phyloP scores from a whole-genome alignment of 2,329 filamentous ascomycete species.

The Westerdykella ornata region DNA sequence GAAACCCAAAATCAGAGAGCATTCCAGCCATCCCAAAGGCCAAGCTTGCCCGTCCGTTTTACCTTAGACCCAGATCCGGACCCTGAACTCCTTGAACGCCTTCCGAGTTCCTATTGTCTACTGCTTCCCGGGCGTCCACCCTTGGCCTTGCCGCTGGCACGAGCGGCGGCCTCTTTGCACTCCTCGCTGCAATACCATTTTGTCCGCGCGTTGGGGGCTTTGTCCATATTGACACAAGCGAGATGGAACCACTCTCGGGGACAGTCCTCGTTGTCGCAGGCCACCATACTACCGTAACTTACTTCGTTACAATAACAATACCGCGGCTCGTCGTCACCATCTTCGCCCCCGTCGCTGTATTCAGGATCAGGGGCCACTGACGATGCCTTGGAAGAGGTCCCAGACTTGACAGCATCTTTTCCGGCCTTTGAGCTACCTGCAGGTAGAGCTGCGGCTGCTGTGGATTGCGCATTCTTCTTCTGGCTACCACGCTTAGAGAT shows the following conservation, averaged over 20 bases:
- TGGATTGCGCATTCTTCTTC: constrained; percentile 22
- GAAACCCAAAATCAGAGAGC: constrained; percentile 21
- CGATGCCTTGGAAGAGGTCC: constrained; percentile 29
- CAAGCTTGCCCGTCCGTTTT: constrained; percentile 29
- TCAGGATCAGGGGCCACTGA: constrained; percentile 30
- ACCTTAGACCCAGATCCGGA: constrained; percentile 27
- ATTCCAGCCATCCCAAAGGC: constrained; percentile 29
- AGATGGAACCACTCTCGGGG: constrained; percentile 63
- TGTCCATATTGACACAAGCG: constrained; percentile 55
- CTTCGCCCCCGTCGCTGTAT: constrained; percentile 33
- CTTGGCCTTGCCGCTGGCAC: constrained; percentile 15
- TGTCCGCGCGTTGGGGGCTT: constrained; percentile 46
- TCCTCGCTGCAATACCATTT: constrained; percentile 39
- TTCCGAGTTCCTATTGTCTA: constrained; percentile 37
- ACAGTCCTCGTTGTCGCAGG: constrained; percentile 59
- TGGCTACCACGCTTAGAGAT: constrained; percentile 35
- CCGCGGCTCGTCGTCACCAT: constrained; percentile 48
- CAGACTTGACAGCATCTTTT: constrained; percentile 19
- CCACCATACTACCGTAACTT: constrained; percentile 61
- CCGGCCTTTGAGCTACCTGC: constrained; percentile 24
- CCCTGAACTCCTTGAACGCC: constrained; percentile 33
- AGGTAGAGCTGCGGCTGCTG: constrained; percentile 16
- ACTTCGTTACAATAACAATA: constrained; percentile 62
- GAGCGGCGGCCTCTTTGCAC: constrained; percentile 28
- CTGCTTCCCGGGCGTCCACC: constrained; percentile 35